phyloP scores from a whole-genome alignment of 305 asterid species.

The Solanum aculeatissimum region DNA sequence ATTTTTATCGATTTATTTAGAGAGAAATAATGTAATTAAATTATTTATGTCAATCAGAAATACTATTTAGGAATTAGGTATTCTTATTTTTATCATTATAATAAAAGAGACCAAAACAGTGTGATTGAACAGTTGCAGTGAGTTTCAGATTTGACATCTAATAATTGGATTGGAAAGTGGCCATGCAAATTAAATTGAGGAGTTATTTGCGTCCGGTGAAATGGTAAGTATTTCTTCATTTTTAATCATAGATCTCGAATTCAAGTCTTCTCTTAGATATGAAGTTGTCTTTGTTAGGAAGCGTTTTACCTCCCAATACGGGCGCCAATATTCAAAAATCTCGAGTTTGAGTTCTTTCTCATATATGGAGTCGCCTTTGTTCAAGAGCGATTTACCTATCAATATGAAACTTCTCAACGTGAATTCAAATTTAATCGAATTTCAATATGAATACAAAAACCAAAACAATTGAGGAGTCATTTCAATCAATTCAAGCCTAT shows the following conservation, averaged over 20 bases:
- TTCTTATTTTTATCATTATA: neutral
- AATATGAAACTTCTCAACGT: too few relatives aligned
- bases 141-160: neutral
- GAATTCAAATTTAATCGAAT: too few relatives aligned
- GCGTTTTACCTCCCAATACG: too few relatives aligned
- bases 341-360: too few relatives aligned
- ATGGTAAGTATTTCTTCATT: too few relatives aligned
- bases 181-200: neutral
- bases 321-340: too few relatives aligned
- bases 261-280: rapidly evolving
- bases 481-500: slow-evolving; percentile 21
- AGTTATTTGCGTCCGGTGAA: too few relatives aligned
- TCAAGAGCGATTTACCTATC: too few relatives aligned
- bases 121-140: neutral
- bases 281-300: too few relatives aligned
- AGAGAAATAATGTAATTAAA: too few relatives aligned
- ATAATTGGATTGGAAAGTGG: slow-evolving; percentile 4
- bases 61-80: neutral
- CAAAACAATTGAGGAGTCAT: neutral
- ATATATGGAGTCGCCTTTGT: rapidly evolving
- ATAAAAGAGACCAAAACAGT: neutral
- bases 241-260: too few relatives aligned
- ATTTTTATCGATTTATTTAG: neutral
- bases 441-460: too few relatives aligned
- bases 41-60: neutral